Evolutionary conservation across 768 basidiomycete genomes (phyloP).

Genomic region (Gloeophyllum trabeum): DNA sequence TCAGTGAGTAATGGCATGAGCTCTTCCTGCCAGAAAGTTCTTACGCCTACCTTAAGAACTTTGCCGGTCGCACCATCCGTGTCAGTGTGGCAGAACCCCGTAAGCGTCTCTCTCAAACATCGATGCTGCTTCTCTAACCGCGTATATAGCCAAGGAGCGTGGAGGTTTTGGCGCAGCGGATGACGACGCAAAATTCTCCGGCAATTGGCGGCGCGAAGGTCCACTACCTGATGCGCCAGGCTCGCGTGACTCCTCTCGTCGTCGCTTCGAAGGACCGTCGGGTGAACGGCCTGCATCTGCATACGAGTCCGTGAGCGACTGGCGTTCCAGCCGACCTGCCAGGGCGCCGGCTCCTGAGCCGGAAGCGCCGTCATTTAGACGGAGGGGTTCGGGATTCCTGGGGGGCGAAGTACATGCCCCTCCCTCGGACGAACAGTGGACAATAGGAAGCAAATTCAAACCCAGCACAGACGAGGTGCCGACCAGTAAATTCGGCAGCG

Average conservation of each 20-base stretch:
- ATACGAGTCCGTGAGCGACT: slow-evolving; percentile 57
- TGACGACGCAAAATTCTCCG: slow-evolving; percentile 76
- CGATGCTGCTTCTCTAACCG: slow-evolving; percentile 7
- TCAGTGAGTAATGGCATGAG: slow-evolving; percentile 32
- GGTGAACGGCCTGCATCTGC: slow-evolving; percentile 31
- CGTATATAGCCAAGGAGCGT: slow-evolving; percentile 62
- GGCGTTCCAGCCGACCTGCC: slow-evolving; percentile 44
- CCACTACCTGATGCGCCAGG: slow-evolving; percentile 64
- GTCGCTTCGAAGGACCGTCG: slow-evolving; percentile 51
- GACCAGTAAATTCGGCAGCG: slow-evolving; percentile 32
- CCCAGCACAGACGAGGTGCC: slow-evolving; percentile 29
- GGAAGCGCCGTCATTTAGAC: slow-evolving; percentile 34
- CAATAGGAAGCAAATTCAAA: slow-evolving; percentile 65
- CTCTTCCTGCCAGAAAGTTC: neutral
- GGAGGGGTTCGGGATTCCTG: slow-evolving; percentile 45
- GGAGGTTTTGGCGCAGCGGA: slow-evolving; percentile 45
- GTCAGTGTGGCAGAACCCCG: slow-evolving; percentile 95
- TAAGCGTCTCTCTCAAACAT: slow-evolving; percentile 31
- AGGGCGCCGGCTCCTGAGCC: slow-evolving; percentile 26
- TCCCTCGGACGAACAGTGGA: slow-evolving; percentile 74
- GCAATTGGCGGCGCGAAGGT: slow-evolving; percentile 79
- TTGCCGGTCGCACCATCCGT: slow-evolving; percentile 74
- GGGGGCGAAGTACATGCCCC: slow-evolving; percentile 35
- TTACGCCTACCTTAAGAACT: slow-evolving; percentile 25
- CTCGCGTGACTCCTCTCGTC: slow-evolving; percentile 53